Evolutionary conservation across 148 eudicot genomes (phyloP), one percentile per base, ranked within the genome.

Genomic region (Vaccinium vitisidaea): DNA sequence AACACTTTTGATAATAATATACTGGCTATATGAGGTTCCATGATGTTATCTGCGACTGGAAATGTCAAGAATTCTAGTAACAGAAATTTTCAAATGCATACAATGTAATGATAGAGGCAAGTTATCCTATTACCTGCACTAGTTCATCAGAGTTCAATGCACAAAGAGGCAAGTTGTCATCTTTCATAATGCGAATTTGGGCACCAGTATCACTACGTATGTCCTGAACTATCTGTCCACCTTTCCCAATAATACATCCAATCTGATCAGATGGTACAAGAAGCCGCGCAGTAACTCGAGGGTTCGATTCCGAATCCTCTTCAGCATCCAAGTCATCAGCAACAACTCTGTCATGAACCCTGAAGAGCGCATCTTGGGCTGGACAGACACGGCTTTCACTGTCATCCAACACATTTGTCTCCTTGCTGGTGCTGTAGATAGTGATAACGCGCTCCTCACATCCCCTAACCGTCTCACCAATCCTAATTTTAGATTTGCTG

Each of bases 231-330:
- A 94, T 95, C 83, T 94, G 94, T 55, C 99, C 99, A 70, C 99
- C 99, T 92, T 97, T 97, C 80, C 99, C 99, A 89, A 97, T 93
- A 87, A 95, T 79, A 87, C 99, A 94, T 43, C 99, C 98, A 86
- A 97, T 97, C 88, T 97, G 99, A 95, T 97, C 99, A 71, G 96
- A 91, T 6, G 98, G 95, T 58, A 97, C 98, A 77, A 97, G 93
- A 86, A 97, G 91, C 61, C 96, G 89, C 25, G 88, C 96, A 54
- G 91, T 94, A 82, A 94, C 94, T 81, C 87, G 88, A 25, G 89
- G 92, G 25, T 75, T 65, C 61, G 88, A 93, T 81, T 92, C 98
- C 23, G 86, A 81, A 75, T 92, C 93, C 75, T 90, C 95, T 75
- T 90, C 94, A 85, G 84, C 83, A 61, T 80, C 87, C 46, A 87